Conservation (phyloP, 495 filamentous ascomycete genomes). For the Xylaria venustula region DNA sequence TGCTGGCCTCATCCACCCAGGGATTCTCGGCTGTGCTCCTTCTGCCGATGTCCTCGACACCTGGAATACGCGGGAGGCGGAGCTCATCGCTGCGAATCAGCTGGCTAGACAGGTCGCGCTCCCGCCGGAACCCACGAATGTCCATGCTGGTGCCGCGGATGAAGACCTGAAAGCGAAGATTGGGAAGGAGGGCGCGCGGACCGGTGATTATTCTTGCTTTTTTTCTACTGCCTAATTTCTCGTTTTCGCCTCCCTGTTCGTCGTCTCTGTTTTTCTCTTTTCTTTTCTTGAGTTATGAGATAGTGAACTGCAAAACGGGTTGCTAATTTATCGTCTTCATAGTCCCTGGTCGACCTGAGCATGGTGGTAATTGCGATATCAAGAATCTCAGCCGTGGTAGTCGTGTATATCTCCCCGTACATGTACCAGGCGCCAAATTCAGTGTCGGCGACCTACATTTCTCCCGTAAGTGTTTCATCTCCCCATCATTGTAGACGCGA, state of each 20-base stretch:
- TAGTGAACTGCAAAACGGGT: no score
- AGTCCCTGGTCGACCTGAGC: conserved; percentile 73
- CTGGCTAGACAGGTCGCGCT: conserved; percentile 75
- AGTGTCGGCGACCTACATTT: conserved; percentile 92
- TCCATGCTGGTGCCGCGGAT: conserved; percentile 68
- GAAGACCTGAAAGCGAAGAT: conserved; percentile 67
- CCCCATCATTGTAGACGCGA: neutral
- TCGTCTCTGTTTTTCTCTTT: no score
- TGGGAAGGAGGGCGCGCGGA: conserved; percentile 84
- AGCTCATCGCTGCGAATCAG: conserved; percentile 68
- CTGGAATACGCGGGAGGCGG: conserved; percentile 80
- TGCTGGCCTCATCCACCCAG: conserved; percentile 89
- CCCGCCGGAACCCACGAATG: conserved; percentile 67
- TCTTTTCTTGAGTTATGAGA: no score
- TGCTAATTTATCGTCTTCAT: neutral
- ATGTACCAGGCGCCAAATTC: conserved; percentile 85
- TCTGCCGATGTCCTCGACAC: conserved; percentile 62
- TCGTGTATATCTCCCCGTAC: conserved; percentile 85
- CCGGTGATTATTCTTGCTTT: conserved; percentile 26
- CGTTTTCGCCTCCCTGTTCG: no score
- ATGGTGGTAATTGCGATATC: conserved; percentile 79
- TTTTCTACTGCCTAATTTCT: no score
- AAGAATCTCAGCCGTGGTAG: conserved; percentile 85
- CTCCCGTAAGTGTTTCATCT: conserved; percentile 46
- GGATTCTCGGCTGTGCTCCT: conserved; percentile 89